Percentiles rank a stretch among this genome's conserved stretches.
Evolutionary conservation across 2,329 filamentous ascomycete species (phyloP).

Genomic region (Dactylella cylindrospora): DNA sequence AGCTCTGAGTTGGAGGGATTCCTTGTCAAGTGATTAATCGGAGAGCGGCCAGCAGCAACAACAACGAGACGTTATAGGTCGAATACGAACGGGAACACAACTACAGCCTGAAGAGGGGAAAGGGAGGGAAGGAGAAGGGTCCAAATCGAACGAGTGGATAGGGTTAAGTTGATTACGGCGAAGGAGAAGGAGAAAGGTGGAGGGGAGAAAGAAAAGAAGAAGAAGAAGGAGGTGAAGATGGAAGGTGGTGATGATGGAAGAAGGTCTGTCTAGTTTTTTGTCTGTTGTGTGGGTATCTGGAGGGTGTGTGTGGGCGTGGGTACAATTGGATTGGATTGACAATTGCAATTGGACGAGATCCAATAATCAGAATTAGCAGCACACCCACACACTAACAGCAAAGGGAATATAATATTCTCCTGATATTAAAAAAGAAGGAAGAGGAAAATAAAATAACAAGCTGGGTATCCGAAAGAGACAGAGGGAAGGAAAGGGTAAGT

Average conservation of each 20-base stretch:
- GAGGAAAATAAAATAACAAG: not conserved
- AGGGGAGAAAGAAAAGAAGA: conserved; percentile 40
- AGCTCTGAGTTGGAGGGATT: conserved; percentile 20
- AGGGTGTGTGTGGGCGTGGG: too few relatives aligned
- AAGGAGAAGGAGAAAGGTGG: conserved; percentile 56
- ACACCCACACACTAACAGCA: too few relatives aligned
- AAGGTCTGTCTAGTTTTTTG: not conserved
- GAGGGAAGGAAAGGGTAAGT: too few relatives aligned
- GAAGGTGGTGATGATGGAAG: not conserved
- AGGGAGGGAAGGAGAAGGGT: conserved; percentile 37
- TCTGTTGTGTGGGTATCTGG: too few relatives aligned
- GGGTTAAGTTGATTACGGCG: conserved; percentile 35
- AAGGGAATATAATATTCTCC: conserved; percentile 1
- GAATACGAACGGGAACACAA: too few relatives aligned
- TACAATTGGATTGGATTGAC: not conserved
- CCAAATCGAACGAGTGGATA: conserved; percentile 43
- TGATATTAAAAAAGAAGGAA: not conserved
- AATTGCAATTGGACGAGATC: not conserved
- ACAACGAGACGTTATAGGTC: conserved; percentile 23
- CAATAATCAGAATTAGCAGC: not conserved
- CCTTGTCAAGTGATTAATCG: conserved; percentile 8
- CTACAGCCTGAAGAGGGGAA: too few relatives aligned
- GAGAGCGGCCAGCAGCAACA: conserved; percentile 8
- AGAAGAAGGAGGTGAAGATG: not conserved
- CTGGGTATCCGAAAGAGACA: too few relatives aligned